A percentile compares a stretch with the other conserved stretches of the same genome.
Evolutionary conservation across 2,329 filamentous ascomycete species (phyloP).

Genomic region (Botrytis pseudocinerea): DNA sequence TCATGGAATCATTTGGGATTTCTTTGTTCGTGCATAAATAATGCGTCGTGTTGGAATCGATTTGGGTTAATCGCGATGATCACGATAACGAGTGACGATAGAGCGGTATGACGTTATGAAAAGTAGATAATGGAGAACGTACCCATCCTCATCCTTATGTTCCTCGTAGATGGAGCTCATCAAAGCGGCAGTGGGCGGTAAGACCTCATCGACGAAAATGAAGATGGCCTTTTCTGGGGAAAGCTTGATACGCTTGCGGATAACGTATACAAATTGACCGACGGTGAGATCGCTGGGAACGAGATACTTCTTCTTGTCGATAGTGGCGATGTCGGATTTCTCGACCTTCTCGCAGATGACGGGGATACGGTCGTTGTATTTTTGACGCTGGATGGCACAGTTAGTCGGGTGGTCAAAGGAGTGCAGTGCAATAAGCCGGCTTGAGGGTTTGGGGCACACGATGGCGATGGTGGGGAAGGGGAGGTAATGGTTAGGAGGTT

Average conservation of each 20-base stretch:
- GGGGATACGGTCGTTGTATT: slow-evolving; percentile 97
- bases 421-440: slow-evolving; percentile 21
- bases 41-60: background rate
- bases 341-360: slow-evolving; percentile 99
- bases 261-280: slow-evolving; percentile 99
- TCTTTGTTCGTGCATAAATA: background rate
- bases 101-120: slow-evolving; percentile 23
- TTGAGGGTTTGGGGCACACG: slow-evolving; percentile 22
- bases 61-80: slow-evolving; percentile 5
- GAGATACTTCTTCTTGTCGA: slow-evolving; percentile 99
- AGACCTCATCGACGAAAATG: slow-evolving; percentile 98
- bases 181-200: slow-evolving; percentile 92
- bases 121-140: slow-evolving; percentile 38
- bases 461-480: slow-evolving; percentile 17
- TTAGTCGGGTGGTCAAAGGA: background rate
- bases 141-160: slow-evolving; percentile 83
- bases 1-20: background rate
- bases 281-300: slow-evolving; percentile 97
- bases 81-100: slow-evolving; percentile 19
- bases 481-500: slow-evolving; percentile 21
- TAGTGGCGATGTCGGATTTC: slow-evolving; percentile 98
- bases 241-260: slow-evolving; percentile 99
- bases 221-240: slow-evolving; percentile 99
- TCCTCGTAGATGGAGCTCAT: slow-evolving; percentile 99
- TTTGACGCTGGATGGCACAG: slow-evolving; percentile 64